Evolutionary conservation across 768 basidiomycete genomes (phyloP), one percentile per base, ranked within the genome.

Genomic region (Ramaria sp.): DNA sequence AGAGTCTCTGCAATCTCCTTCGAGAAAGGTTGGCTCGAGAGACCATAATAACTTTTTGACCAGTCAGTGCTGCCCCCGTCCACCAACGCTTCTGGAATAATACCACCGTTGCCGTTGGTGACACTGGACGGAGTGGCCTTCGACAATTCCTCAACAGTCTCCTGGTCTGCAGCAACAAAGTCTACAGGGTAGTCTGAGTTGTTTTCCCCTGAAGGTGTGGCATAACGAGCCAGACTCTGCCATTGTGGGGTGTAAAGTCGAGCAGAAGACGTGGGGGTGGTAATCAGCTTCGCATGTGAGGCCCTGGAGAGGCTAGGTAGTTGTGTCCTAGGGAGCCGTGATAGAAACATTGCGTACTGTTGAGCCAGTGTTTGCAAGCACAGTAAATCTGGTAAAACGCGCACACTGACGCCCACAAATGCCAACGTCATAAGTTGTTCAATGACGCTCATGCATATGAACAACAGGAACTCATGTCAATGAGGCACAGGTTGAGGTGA

Each of bases 21-120:
- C 2, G 83, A 64, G 69, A 96, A 97, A 1, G 93, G 83, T 65
- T 83, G 73, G 0, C 76, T 69, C 4, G 87, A 87, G 30, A 98
- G 71, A 0, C 94, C 95, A 59, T 82, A 73, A 67, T 91, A 98
- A 65, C 84, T 87, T 65, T 79, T 85, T 1, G 89, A 88, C 94
- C 94, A 98, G 69, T 98, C 89, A 1, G 79, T 86, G 56, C 46
- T 31, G n/a, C 51, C 31, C 15, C 43, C 33, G 34, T 56, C 54
- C 34, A 45, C 54, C 39, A 52, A 27, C 15, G 30, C 47, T 27
- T 56, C 45, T 19, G 46, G 45, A 37, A 56, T 33, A 27, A 27
- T 37, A 13, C 24, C 41, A 27, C n/a, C 33, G 48, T 47, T 45
- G 30, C 45, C 54, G 48, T 47, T 56, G 20, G 24, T n/a, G 13